Conservation (phyloP, 305 asterid genomes). For the Solanum aculeatissimum region DNA sequence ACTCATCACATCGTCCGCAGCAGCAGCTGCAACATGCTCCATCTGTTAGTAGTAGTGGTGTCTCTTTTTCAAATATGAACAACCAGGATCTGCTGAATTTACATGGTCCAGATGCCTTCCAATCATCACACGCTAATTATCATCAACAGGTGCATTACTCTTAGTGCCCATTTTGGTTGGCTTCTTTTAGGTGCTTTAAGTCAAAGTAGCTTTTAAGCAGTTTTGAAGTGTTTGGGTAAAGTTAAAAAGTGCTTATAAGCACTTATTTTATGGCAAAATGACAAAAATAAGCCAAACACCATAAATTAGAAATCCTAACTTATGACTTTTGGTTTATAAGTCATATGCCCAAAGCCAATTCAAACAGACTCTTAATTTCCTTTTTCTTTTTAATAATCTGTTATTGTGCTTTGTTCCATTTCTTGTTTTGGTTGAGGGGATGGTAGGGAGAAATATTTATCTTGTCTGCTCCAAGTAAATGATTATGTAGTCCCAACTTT, state of each 20-base stretch:
- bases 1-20: constrained; percentile 71
- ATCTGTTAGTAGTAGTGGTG: constrained; percentile 42
- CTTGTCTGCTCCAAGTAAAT: neutral
- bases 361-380: neutral
- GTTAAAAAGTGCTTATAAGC: too few relatives aligned
- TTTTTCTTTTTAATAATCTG: neutral
- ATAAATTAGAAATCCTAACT: too few relatives aligned
- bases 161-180: neutral
- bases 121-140: neutral
- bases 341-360: too few relatives aligned
- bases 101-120: constrained; percentile 60
- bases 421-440: neutral
- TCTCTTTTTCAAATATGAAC: constrained; percentile 48
- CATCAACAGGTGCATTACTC: neutral
- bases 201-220: too few relatives aligned
- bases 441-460: neutral
- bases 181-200: too few relatives aligned
- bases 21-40: constrained; percentile 71
- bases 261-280: too few relatives aligned
- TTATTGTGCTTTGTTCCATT: neutral
- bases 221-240: too few relatives aligned
- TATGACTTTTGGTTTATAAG: too few relatives aligned
- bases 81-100: constrained; percentile 61
- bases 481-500: neutral
- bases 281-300: too few relatives aligned